Evolutionary conservation across 1,284 basidiomycete species (phyloP), one percentile per base, ranked within the genome.

Genomic region (Lignosus rhinocerotis): DNA sequence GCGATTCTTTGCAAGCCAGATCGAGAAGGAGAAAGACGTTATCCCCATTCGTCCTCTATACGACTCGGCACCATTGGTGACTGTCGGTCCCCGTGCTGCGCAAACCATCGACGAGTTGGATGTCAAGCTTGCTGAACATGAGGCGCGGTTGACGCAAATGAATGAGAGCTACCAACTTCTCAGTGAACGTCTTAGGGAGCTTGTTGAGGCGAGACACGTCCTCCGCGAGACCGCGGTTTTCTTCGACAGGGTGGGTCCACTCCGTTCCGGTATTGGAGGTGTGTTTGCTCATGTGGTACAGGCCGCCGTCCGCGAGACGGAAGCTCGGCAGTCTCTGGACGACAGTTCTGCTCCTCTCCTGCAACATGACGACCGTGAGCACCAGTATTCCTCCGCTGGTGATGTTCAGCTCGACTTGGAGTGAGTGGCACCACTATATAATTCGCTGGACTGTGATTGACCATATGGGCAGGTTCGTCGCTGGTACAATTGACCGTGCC

Each of bases 151-250:
- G 57, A 77, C 77, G 36, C 92, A 94, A 74, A 98, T 99, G 95
- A 98, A 98, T 73, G 87, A 90, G 51, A 93, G 89, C 69, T 98
- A 96, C 76, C 91, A 95, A 75, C 85, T 90, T 9, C 80, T 98
- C 45, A 93, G 92, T 71, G 92, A 92, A 69, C 85, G 94, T 50
- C 87, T 91, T 59, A 86, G 86, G 69, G 95, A 98, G 71, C 81
- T 98, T 17, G 79, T 96, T 57, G 97, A 99, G 76, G 96, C 97
- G 32, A 83, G 90, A 51, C 87, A 97, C 78, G 97, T 99, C 32
- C 77, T 99, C 55, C 83, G 88, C 56, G 97, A 99, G 80, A 99
- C 97, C 0, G 95, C 94, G 19, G 92, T 94, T 34, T 99, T 99
- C 77, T 99, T 99, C 76, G 90, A 94, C 62, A 86, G 86, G 80